Evolutionary conservation across 805 yeast genomes (phyloP).

Genomic region (Saccharomycopsis synnaedendra): DNA sequence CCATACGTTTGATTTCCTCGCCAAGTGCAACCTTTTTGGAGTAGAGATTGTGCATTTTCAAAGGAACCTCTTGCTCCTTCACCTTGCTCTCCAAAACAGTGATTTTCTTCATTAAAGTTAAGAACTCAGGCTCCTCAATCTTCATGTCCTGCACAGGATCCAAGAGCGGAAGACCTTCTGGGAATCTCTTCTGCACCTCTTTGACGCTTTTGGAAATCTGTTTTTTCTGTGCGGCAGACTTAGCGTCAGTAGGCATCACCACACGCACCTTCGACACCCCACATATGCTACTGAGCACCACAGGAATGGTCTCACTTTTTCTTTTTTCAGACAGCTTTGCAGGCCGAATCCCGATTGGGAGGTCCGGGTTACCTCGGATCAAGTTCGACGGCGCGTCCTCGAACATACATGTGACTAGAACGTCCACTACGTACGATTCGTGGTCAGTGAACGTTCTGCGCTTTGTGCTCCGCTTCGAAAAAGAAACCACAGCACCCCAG

Average conservation of each 20-base stretch:
- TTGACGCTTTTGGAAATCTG: slow-evolving; percentile 56
- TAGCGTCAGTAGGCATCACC: slow-evolving; percentile 65
- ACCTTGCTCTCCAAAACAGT: slow-evolving; percentile 74
- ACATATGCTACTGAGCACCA: slow-evolving; percentile 67
- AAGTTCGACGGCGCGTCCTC: slow-evolving; percentile 77
- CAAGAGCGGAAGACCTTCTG: slow-evolving; percentile 71
- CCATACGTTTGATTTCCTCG: slow-evolving; percentile 44
- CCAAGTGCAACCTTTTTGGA: slow-evolving; percentile 51
- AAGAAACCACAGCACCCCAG: slow-evolving; percentile 88
- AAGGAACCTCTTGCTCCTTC: slow-evolving; percentile 43
- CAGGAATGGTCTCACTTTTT: slow-evolving; percentile 70
- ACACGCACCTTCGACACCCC: slow-evolving; percentile 73
- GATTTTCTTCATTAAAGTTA: slow-evolving; percentile 58
- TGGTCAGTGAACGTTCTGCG: slow-evolving; percentile 66
- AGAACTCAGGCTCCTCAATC: slow-evolving; percentile 56
- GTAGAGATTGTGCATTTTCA: slow-evolving; percentile 57
- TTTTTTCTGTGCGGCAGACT: slow-evolving; percentile 49
- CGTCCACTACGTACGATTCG: slow-evolving; percentile 81
- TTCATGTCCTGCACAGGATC: slow-evolving; percentile 93
- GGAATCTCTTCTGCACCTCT: slow-evolving; percentile 75
- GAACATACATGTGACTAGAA: slow-evolving; percentile 66
- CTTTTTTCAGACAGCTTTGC: slow-evolving; percentile 61
- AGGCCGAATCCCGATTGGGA: slow-evolving; percentile 86
- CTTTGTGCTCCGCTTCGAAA: slow-evolving; percentile 57
- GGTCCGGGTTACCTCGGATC: slow-evolving; percentile 63